Base-by-base conservation (phyloP, 345 rosid species). In the Leavenworthia alabamica region DNA sequence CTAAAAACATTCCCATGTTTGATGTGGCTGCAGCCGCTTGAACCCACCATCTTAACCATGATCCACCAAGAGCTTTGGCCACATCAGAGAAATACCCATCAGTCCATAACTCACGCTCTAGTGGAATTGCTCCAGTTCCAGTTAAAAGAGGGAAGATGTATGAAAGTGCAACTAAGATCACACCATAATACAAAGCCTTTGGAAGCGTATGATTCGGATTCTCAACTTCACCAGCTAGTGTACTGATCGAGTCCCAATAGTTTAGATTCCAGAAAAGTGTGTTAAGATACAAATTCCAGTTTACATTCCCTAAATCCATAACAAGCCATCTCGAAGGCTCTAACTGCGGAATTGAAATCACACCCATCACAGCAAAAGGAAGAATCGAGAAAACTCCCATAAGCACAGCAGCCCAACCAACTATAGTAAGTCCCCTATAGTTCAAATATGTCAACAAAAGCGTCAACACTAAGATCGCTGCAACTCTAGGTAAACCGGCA, bases 1-100 rank as follows among this genome's bases (percentile, higher is more conserved):
- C 87, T 44, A 82, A 54, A 68, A 84, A 85, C 86, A 84, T 85
- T 39, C 89, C 91, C 86, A 85, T 81, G 64, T 87, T 87, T 31
- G 95, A 81, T 67, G 82, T 67, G 10, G 91, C 91, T 7, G 95
- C 86, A 56, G 89, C 91, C 11, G 55, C 82, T 69, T 84, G 95
- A 60, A 87, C 75, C 95, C 95, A 87, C 71, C 70, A 70, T 52
- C 76, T 60, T 47, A 87, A 74, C 95, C 91, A 87, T 16, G 71
- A 81, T 64, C 95, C 91, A 0, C 95, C 91, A 2, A 84, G 60
- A 23, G 66, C 43, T 45, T 71, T 48, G 10, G 83, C 90, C 11
- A 84, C 74, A 2, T 84, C 86, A 0, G 85, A 78, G 64, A 87
- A 80, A 60, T 84, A 87, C 27, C 95, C 95, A 19, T 81, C 89